Conservation (phyloP, 305 asterid species). For the Plantago coronopus region DNA sequence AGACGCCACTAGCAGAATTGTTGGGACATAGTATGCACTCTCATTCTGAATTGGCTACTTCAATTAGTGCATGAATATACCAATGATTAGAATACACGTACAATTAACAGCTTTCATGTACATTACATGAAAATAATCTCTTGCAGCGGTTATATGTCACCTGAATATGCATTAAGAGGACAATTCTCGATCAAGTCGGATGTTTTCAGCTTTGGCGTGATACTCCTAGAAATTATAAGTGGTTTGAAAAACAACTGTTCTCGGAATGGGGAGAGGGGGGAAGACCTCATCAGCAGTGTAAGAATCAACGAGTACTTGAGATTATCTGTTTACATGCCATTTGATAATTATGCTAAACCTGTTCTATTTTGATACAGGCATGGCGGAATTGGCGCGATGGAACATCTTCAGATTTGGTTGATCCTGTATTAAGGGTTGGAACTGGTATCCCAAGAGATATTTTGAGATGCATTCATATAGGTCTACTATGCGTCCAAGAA, state of each 20-base stretch:
- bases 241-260: conserved; percentile 33
- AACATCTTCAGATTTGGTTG: conserved; percentile 14
- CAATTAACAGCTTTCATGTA: no score
- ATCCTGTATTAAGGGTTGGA: conserved; percentile 18
- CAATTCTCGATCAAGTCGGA: conserved; percentile 37
- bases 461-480: conserved; percentile 29
- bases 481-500: conserved; percentile 28
- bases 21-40: conserved; percentile 32
- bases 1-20: conserved; percentile 32
- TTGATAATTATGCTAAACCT: background rate
- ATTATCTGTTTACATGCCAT: no score
- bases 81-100: no score
- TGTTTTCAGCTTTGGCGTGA: conserved; percentile 41
- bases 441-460: conserved; percentile 6
- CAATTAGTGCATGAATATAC: no score
- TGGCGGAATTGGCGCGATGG: conserved; percentile 32
- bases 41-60: no score
- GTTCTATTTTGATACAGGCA: conserved; percentile 5
- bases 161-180: no score
- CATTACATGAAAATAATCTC: no score
- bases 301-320: no score
- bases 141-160: no score
- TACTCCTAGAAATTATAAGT: conserved; percentile 35
- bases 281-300: conserved; percentile 22
- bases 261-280: conserved; percentile 17